A percentile compares a stretch with the other conserved stretches of the same genome.
Evolutionary conservation across 441 rosid genomes (phyloP).

Genomic region (Gossypium trilobum): DNA sequence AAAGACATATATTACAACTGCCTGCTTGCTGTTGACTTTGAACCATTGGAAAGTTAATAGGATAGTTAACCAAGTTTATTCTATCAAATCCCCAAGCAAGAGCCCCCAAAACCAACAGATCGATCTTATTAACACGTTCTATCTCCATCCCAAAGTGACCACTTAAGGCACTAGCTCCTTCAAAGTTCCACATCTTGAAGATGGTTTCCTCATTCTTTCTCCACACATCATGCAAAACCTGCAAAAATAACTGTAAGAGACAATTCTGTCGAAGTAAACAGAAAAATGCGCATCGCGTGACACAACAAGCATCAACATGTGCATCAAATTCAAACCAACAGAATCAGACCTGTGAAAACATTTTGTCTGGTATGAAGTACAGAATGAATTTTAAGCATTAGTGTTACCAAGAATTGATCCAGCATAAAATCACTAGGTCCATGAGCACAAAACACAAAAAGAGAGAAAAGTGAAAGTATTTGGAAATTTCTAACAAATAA

Average conservation of each 20-base stretch:
- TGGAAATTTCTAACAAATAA: not conserved
- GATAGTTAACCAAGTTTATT: constrained; percentile 26
- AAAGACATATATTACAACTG: constrained; percentile 9
- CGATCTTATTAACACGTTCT: constrained; percentile 29
- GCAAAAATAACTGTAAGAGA: not conserved
- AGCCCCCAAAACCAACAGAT: constrained; percentile 29
- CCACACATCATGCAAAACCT: constrained; percentile 32
- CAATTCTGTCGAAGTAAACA: not conserved
- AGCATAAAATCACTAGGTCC: not conserved
- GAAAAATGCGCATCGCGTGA: not conserved
- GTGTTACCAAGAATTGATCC: not conserved
- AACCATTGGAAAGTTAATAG: constrained; percentile 22
- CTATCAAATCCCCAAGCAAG: constrained; percentile 22
- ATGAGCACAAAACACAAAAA: not conserved
- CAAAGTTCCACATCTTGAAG: constrained; percentile 26
- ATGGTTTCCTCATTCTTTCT: constrained; percentile 24
- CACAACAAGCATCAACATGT: not conserved
- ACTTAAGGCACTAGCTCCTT: constrained; percentile 31
- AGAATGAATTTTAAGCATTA: not conserved
- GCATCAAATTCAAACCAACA: not conserved
- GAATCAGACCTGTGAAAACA: not conserved
- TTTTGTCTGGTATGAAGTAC: not conserved
- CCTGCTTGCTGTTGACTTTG: constrained; percentile 21
- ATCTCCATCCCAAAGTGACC: constrained; percentile 35
- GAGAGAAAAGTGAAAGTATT: not conserved